Percentiles rank a stretch among this genome's conserved stretches.
Conservation (phyloP, 371 early-diverging fungal genomes). For the Mucor velutinosus region DNA sequence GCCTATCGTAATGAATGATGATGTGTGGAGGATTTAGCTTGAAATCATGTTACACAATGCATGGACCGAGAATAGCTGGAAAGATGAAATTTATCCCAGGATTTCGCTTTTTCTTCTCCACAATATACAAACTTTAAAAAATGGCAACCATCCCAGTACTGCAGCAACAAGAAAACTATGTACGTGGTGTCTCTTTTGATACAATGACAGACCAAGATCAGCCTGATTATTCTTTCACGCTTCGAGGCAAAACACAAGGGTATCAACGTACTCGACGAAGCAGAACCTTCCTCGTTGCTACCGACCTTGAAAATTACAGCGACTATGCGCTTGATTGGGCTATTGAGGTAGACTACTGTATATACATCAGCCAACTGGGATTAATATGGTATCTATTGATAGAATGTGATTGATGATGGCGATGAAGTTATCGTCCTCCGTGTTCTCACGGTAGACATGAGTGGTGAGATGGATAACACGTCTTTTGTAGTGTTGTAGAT, state of each 20-base stretch:
- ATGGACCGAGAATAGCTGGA: not conserved
- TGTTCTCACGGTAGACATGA: conserved; percentile 51
- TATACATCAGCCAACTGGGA: too few species aligned
- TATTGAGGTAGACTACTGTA: conserved; percentile 34
- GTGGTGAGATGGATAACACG: conserved; percentile 21
- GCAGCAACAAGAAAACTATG: conserved; percentile 37
- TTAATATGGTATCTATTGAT: not conserved
- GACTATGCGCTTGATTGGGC: conserved; percentile 64
- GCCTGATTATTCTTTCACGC: conserved; percentile 59
- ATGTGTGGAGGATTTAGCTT: not conserved
- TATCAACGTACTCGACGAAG: conserved; percentile 52
- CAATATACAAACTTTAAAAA: not conserved
- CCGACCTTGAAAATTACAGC: conserved; percentile 60
- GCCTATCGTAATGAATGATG: not conserved
- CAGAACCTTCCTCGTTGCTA: conserved; percentile 62
- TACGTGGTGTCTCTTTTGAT: conserved; percentile 63
- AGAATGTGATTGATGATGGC: conserved; percentile 62
- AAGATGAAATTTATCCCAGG: not conserved
- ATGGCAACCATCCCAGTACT: conserved; percentile 11
- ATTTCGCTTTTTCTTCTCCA: not conserved
- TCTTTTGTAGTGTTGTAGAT: not conserved
- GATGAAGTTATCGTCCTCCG: conserved; percentile 59
- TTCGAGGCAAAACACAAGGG: conserved; percentile 56
- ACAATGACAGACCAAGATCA: conserved; percentile 59
- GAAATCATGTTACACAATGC: conserved; percentile 10